These are phyloP conservation scores for Rhizophagus prolifer DNA, from an alignment of 192 early-diverging fungal species.

Conservation along the genomic window DNA sequence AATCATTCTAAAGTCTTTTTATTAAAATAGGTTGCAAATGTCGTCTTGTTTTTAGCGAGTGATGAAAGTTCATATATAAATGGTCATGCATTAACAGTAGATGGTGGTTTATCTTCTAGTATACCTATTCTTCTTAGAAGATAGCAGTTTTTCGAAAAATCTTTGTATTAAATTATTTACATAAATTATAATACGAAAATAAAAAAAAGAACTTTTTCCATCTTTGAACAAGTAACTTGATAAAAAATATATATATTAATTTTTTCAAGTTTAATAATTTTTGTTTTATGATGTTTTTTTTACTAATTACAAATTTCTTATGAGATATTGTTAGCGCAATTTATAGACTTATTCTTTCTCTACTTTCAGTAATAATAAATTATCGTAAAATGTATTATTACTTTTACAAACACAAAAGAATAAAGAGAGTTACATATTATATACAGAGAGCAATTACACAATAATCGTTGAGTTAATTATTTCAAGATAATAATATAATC, in stretches of 20 bases:
- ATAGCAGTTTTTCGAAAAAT: neutral
- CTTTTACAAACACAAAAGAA: too few species aligned
- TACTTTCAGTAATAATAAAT: too few species aligned
- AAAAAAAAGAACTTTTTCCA: too few species aligned
- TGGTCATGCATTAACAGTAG: conserved; percentile 47
- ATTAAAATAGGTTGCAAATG: conserved; percentile 40
- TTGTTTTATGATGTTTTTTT: too few species aligned
- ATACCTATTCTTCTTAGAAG: conserved; percentile 31
- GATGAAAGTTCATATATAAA: conserved; percentile 53
- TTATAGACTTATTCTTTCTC: neutral
- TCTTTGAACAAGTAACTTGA: too few species aligned
- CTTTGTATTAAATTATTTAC: neutral
- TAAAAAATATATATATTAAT: too few species aligned
- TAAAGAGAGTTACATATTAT: too few species aligned
- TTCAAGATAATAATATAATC: too few species aligned
- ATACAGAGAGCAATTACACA: too few species aligned
- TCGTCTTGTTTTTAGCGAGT: conserved; percentile 48
- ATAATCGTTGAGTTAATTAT: too few species aligned
- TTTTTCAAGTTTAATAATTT: too few species aligned
- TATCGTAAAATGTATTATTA: too few species aligned
- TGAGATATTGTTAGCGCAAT: neutral
- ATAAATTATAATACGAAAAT: neutral
- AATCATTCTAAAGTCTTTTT: neutral
- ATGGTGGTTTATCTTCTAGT: conserved; percentile 44
- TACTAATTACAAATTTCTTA: neutral